Base-by-base conservation (phyloP, 306 rosid species). In the Herpetospermum pedunculosum region DNA sequence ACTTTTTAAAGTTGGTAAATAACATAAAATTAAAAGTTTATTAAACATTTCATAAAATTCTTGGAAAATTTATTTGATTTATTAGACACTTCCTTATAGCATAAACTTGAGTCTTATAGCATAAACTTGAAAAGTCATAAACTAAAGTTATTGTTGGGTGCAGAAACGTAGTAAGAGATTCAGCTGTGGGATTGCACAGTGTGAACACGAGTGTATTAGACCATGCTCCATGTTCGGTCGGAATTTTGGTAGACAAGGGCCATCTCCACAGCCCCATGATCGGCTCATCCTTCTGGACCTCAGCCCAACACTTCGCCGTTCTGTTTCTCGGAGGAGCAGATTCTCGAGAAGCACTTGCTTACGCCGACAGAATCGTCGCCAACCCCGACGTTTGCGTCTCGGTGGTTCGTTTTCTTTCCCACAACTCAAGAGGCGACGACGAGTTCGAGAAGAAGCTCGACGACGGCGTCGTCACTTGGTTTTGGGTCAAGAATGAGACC, bases 391-490 rank as follows among this genome's bases (percentile, higher is more conserved):
- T 90, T 14, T 73, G 21, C 0, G 37, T 90, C 4, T 84, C 87
- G 0, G 96, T 92, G 32, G 53, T 90, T 29, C 38, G 98, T 30
- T 90, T 92, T 75, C 85, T 90, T 1, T 40, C 96, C 0, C 30
- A 65, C 15, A 86, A 81, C 34, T 67, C 34, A 2, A 67, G 75
- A 32, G 96, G 92, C 7, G 92, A 87, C 34, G 16, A 60, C 49
- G 96, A 87, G 70, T 57, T 77, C 21, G 98, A 92, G 92, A 92
- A 84, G 84, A 92, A 92, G 78, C 78, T 92, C 16, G 98, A 92
- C 49, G 98, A 92, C 74, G 98, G 96, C 6, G 54, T 80, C 21
- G 90, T 88, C 59, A 92, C 97, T 0, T 90, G 89, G 97, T 90
- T 92, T 69, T 92, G 96, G 91, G 91, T 92, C 2, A 92, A 90